Evolutionary conservation across 2,329 filamentous ascomycete species (phyloP).

Genomic region (Fusarium sambucinum): DNA sequence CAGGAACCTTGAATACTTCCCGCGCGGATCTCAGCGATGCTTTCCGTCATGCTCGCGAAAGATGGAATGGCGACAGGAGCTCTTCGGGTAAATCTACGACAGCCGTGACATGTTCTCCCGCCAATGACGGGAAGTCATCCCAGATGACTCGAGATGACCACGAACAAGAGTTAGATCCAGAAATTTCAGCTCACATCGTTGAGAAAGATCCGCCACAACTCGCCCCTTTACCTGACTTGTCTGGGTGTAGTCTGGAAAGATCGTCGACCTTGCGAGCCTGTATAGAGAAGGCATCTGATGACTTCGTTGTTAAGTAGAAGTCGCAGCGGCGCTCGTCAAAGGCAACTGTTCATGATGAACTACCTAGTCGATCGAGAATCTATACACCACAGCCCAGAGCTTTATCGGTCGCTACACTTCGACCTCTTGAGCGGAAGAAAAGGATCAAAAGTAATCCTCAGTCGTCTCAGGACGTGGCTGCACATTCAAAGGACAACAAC

Average conservation of each 20-base stretch:
- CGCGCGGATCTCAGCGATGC: constrained; percentile 50
- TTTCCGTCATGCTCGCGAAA: constrained; percentile 48
- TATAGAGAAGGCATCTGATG: constrained; percentile 50
- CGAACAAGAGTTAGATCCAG: not conserved
- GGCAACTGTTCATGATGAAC: not conserved
- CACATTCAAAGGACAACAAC: not conserved
- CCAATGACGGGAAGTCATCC: not conserved
- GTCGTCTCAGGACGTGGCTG: not conserved
- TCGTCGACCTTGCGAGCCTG: constrained; percentile 49
- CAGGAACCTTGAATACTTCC: constrained; percentile 17
- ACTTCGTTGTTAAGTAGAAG: constrained; percentile 49
- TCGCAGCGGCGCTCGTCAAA: constrained; percentile 6
- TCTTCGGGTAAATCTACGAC: not conserved
- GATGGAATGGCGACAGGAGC: constrained; percentile 44
- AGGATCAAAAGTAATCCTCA: not conserved
- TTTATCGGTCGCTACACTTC: constrained; percentile 15
- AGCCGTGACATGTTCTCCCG: not conserved
- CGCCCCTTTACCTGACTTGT: constrained; percentile 47
- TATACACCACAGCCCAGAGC: not conserved
- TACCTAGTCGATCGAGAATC: not conserved
- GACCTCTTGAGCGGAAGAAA: constrained; percentile 32
- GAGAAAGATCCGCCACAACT: constrained; percentile 46
- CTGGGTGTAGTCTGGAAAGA: constrained; percentile 39
- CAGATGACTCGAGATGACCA: not conserved
- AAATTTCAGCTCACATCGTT: not conserved